Percentiles rank a stretch among this genome's conserved stretches.
Conservation (phyloP, 176 grass and related monocot genomes). For the Bromus sterilis region DNA sequence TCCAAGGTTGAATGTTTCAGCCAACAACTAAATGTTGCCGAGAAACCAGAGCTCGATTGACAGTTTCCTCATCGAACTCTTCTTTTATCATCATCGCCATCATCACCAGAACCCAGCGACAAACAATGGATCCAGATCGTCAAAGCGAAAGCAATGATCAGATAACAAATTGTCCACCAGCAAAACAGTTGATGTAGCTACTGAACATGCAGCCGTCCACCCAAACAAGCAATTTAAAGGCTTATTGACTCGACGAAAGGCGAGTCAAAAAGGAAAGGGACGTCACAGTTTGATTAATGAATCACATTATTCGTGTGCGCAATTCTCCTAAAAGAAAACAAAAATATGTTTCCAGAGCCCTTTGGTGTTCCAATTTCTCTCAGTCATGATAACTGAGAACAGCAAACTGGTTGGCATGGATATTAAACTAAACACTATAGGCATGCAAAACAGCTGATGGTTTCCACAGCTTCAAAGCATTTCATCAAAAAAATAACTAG, state of each 20-base stretch:
- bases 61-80: background rate
- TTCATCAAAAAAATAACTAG: background rate
- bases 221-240: background rate
- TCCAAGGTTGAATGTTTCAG: slow-evolving; percentile 17
- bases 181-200: background rate
- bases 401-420: background rate
- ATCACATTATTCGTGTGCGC: slow-evolving; percentile 10
- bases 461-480: background rate
- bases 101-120: background rate
- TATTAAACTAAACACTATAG: slow-evolving; percentile 16
- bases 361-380: background rate
- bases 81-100: too few relatives aligned
- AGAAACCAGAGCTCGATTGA: slow-evolving; percentile 22
- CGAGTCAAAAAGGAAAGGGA: background rate
- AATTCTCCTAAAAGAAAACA: background rate
- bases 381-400: background rate
- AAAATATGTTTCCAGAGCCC: background rate
- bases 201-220: background rate
- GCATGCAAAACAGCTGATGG: background rate
- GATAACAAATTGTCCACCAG: background rate
- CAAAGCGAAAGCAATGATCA: background rate
- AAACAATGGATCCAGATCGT: background rate
- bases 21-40: background rate
- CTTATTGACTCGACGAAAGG: background rate
- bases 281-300: background rate